These are phyloP conservation scores for Phaffomyces opuntiae DNA, from an alignment of 805 yeast species.

Conservation along the genomic window DNA sequence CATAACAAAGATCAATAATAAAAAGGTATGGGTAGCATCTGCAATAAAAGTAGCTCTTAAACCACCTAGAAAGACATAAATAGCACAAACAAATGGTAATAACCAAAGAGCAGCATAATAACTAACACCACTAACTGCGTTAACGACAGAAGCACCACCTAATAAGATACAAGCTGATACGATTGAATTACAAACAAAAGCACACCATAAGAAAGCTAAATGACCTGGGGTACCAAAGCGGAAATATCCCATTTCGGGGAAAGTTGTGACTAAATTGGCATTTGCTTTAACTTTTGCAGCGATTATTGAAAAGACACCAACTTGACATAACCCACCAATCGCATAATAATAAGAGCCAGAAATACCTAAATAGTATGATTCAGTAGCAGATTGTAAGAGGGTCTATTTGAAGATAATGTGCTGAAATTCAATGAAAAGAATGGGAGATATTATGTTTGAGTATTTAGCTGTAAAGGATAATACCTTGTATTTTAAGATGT, in stretches of 20 bases:
- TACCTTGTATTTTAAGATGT: too few relatives aligned
- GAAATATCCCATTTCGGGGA: constrained; percentile 33
- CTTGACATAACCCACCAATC: constrained; percentile 18
- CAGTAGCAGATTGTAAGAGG: constrained; percentile 25
- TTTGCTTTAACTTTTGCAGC: constrained; percentile 31
- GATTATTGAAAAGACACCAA: constrained; percentile 29
- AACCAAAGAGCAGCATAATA: constrained; percentile 40
- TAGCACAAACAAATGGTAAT: constrained; percentile 41
- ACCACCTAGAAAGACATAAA: constrained; percentile 47
- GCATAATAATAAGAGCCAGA: constrained; percentile 26
- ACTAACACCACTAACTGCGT: constrained; percentile 37
- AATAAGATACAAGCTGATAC: constrained; percentile 35
- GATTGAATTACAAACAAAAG: constrained; percentile 33
- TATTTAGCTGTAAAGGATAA: too few relatives aligned
- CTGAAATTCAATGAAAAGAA: too few relatives aligned
- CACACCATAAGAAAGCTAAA: constrained; percentile 31
- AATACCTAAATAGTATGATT: constrained; percentile 26
- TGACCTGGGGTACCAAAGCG: constrained; percentile 37
- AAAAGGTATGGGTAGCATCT: constrained; percentile 44
- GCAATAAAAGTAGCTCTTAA: constrained; percentile 45
- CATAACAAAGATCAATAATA: constrained; percentile 34
- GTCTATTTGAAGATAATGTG: too few relatives aligned
- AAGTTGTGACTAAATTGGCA: constrained; percentile 33
- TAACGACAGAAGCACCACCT: constrained; percentile 38
- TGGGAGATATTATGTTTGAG: too few relatives aligned